phyloP scores from a whole-genome alignment of 208 protist genomes.

The Trypanosoma theileri region DNA sequence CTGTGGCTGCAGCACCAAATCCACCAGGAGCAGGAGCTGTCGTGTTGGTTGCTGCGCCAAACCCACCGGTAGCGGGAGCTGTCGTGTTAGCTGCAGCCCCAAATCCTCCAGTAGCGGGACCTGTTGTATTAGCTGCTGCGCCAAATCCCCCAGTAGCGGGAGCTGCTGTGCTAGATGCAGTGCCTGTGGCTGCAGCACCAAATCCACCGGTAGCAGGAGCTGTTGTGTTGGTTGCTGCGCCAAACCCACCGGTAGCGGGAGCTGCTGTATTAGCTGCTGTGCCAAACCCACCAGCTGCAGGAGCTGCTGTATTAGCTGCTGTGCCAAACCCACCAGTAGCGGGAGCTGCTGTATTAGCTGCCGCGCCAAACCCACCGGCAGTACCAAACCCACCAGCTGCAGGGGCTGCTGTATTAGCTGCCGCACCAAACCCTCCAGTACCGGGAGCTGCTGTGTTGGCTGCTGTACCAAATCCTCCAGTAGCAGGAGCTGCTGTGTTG shows the following conservation, averaged over 20 bases:
- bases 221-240: slow-evolving; percentile 10
- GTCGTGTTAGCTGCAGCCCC: slow-evolving; percentile 7
- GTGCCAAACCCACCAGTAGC: slow-evolving; percentile 8
- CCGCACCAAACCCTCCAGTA: slow-evolving; percentile 5
- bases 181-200: slow-evolving; percentile 10
- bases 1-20: slow-evolving; percentile 20
- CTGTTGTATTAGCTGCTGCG: not conserved
- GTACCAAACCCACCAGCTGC: slow-evolving; percentile 25
- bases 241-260: slow-evolving; percentile 23
- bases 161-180: slow-evolving; percentile 1
- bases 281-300: slow-evolving; percentile 8
- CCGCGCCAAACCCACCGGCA: slow-evolving; percentile 24
- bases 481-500: slow-evolving; percentile 8
- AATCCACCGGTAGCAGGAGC: slow-evolving; percentile 23
- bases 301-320: not conserved
- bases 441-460: not conserved
- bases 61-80: slow-evolving; percentile 16
- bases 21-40: slow-evolving; percentile 21
- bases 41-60: slow-evolving; percentile 10
- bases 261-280: slow-evolving; percentile 14
- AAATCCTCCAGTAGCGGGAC: slow-evolving; percentile 16
- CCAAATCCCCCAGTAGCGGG: slow-evolving; percentile 12
- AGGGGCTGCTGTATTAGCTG: slow-evolving; percentile 9
- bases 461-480: slow-evolving; percentile 6
- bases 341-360: slow-evolving; percentile 2